Evolutionary conservation across 2,329 filamentous ascomycete genomes (phyloP), one percentile per base, ranked within the genome.

Genomic region (Aureobasidium sp.): DNA sequence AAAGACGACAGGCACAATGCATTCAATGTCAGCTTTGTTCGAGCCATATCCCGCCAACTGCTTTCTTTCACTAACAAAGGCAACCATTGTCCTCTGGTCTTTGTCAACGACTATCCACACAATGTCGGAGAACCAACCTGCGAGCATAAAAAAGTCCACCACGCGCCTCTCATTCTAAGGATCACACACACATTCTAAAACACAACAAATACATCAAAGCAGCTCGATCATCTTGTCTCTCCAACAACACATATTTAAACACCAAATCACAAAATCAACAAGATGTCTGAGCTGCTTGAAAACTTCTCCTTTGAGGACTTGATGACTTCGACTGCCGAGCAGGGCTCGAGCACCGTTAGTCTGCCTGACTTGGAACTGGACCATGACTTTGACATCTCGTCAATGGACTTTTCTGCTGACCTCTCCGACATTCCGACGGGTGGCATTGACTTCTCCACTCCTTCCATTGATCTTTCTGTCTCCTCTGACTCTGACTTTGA

Each of bases 271-370:
- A 31, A 9, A 19, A 9, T 15, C 49, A 53, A 40, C 33, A 53
- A 27, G 49, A 53, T 53, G 49, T 40, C 49, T 53, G 49, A 53
- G 8, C 23, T 53, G 49, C 49, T 38, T 53, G 49, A 27, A 37
- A 53, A 40, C 33, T 53, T 53, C 33, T 27, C 31, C 7, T 15
- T 38, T 27, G 49, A 53, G 33, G 33, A 38, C 49, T 27, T 27
- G 49, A 27, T 53, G 33, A 53, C 33, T 53, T 6, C 37, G 3
- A 43, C 23, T 55, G 37, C 35, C 51, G 51, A 55, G 51, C 51
- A 42, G 51, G 27, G 27, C 51, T 55, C 25, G 51, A 40, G 17
- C 33, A 42, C 25, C 13, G n/a, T 31, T 7, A 21, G n/a, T 55
- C 37, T 35, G n/a, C 37, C 33, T 42, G 51, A 55, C 23, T 17